Evolutionary conservation across 225 moss, liverwort and hornwort genomes (phyloP).

Genomic region (Sphagnum tenellum): DNA sequence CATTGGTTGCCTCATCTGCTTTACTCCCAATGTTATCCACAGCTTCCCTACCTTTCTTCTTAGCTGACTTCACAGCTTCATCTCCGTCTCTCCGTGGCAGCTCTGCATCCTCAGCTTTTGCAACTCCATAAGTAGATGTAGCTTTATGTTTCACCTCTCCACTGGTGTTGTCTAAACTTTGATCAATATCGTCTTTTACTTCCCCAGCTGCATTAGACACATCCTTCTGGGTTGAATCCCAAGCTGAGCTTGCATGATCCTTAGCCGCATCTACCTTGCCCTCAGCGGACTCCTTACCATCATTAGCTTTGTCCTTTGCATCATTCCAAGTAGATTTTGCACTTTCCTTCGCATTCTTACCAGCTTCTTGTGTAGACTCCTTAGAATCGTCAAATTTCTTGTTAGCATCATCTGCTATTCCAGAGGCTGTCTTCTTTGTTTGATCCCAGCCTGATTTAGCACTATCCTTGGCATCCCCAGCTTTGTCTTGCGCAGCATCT

Average conservation of each 20-base stretch:
- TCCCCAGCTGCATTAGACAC: not conserved
- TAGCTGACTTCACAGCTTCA: not conserved
- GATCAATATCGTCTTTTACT: no score
- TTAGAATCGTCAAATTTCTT: no score
- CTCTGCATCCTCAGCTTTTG: no score
- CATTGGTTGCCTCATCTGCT: slow-evolving; percentile 14
- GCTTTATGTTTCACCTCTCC: no score
- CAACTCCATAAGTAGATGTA: no score
- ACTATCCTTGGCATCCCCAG: not conserved
- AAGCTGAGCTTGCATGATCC: slow-evolving; percentile 1
- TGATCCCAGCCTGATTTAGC: not conserved
- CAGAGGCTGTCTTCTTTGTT: slow-evolving; percentile 1
- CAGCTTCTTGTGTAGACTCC: no score
- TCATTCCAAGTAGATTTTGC: slow-evolving; percentile 1
- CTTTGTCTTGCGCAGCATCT: slow-evolving; percentile 5
- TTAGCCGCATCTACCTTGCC: not conserved
- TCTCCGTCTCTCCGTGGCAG: no score
- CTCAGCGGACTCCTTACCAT: not conserved
- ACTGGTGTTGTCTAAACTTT: no score
- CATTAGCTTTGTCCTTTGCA: slow-evolving; percentile 1
- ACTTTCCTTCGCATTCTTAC: not conserved
- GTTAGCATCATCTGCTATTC: not conserved
- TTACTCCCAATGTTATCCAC: slow-evolving; percentile 5
- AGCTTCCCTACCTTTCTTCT: slow-evolving; percentile 3
- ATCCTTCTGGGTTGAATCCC: not conserved